phyloP scores from a whole-genome alignment of 2,329 filamentous ascomycete genomes.

The Pseudopithomyces chartarum region DNA sequence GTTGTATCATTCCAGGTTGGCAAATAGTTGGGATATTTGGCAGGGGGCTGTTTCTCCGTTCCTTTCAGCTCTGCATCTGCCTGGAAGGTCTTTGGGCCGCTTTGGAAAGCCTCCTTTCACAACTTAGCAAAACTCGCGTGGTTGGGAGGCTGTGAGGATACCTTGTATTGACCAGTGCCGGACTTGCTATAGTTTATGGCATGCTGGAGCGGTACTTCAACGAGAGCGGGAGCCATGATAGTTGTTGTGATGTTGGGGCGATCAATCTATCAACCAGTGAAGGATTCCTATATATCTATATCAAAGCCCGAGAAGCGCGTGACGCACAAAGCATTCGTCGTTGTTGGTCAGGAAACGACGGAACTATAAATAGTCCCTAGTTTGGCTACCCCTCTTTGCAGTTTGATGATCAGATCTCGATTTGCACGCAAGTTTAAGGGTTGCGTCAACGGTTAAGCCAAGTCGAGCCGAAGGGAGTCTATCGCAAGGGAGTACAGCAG shows the following conservation, averaged over 20 bases:
- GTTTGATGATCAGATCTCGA: not conserved
- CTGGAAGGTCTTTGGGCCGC: constrained; percentile 49
- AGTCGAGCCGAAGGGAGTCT: not conserved
- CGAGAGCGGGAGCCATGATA: constrained; percentile 51
- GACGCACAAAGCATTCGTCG: not conserved
- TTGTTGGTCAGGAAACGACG: not conserved
- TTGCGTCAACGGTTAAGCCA: not conserved
- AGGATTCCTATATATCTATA: not conserved
- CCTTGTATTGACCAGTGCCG: constrained; percentile 39
- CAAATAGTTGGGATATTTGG: constrained; percentile 73
- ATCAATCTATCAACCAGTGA: no score
- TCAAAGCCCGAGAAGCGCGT: not conserved
- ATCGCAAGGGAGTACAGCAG: not conserved
- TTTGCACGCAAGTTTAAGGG: not conserved
- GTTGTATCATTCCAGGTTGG: constrained; percentile 69
- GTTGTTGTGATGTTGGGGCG: not conserved
- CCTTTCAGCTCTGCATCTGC: constrained; percentile 60
- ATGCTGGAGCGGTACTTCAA: constrained; percentile 41
- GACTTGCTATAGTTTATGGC: constrained; percentile 33
- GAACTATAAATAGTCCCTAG: not conserved
- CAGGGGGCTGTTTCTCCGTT: constrained; percentile 58
- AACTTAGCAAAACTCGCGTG: not conserved
- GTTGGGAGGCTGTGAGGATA: not conserved
- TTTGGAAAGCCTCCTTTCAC: constrained; percentile 50
- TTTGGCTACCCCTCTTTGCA: constrained; percentile 5